Evolutionary conservation across 345 rosid genomes (phyloP).

Genomic region (Isatis tinctoria): DNA sequence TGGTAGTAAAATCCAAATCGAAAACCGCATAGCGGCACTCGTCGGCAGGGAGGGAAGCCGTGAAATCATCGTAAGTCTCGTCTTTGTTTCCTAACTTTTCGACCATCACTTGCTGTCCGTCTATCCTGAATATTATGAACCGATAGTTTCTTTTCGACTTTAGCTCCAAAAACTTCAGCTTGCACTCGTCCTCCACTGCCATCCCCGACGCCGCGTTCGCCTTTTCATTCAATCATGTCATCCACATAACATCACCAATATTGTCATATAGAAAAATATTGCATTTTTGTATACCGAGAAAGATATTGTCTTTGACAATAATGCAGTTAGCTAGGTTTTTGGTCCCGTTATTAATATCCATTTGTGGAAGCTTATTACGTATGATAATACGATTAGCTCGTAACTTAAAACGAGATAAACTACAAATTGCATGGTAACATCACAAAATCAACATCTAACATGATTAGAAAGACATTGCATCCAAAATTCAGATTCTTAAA

Average conservation of each 20-base stretch:
- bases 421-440: background rate
- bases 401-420: background rate
- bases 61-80: conserved; percentile 54
- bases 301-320: too few relatives aligned
- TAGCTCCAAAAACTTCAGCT: conserved; percentile 60
- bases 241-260: background rate
- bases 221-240: conserved; percentile 25
- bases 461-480: background rate
- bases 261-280: background rate
- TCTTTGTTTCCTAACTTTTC: conserved; percentile 52
- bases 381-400: background rate
- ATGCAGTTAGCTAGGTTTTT: background rate
- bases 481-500: background rate
- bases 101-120: conserved; percentile 59
- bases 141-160: conserved; percentile 60
- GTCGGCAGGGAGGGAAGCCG: conserved; percentile 45
- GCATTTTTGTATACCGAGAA: background rate
- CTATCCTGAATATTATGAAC: conserved; percentile 63
- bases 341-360: background rate
- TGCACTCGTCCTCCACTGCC: conserved; percentile 73
- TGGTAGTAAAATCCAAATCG: conserved; percentile 50
- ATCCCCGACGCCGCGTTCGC: conserved; percentile 73
- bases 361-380: background rate
- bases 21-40: conserved; percentile 60
- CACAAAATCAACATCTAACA: background rate